Base-by-base conservation (phyloP, 2,329 filamentous ascomycete genomes). In the Drechslerella coelobrocha region DNA sequence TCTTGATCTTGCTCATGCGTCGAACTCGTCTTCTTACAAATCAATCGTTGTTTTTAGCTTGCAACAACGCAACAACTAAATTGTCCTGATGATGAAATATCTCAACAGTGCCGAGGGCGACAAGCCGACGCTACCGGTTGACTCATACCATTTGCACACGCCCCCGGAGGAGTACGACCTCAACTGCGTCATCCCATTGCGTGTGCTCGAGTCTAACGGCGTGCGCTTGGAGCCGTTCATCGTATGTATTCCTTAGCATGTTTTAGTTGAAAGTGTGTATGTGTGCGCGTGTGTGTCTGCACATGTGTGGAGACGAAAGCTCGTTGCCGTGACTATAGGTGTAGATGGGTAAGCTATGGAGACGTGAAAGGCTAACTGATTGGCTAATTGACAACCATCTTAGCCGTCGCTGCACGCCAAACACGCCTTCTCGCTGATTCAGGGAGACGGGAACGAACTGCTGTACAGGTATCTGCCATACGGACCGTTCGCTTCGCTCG, bases 211-310 rank as follows among this genome's bases (percentile, higher is more conserved):
- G 59, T 71, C 66, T 8, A 60, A 63, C 19, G 53, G 54, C 12
- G 66, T 71, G n/a, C 53, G 59, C 14, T 45, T 71, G 14, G 66
- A 71, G 21, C 66, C 66, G 9, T 71, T 71, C 34, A 71, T 71
- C 19, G 66, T 69, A 59, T 2, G 65, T 52, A 29, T 48, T 21
- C 50, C n/a, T 5, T 41, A 31, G 6, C 43, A 34, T 50, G 19
- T 60, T 39, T 41, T 17, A 41, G n/a, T 14, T 17, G 4, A 8
- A 17, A 41, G 9, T 41, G n/a, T 12, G 4, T 5, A 14, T 41
- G 4, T 41, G 37, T 14, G n/a, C n/a, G 37, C 9, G n/a, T 17
- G 37, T 31, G n/a, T 41, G n/a, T 17, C n/a, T n/a, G n/a, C n/a
- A n/a, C n/a, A n/a, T n/a, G n/a, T n/a, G n/a, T n/a, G n/a, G n/a